These are phyloP conservation scores for Cavenderia fasciculata DNA, from an alignment of 78 protist species.

Conservation along the genomic window DNA sequence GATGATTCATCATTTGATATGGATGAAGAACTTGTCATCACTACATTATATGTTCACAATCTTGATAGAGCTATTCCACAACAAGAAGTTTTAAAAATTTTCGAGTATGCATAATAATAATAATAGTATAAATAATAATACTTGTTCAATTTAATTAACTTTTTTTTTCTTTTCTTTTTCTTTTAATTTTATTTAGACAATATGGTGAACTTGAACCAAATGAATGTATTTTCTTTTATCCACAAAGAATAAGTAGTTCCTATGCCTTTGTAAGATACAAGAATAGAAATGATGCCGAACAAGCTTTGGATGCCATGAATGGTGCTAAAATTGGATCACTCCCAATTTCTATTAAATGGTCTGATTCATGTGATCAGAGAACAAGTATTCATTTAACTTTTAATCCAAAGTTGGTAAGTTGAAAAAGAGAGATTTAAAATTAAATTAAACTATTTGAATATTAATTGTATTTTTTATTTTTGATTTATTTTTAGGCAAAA, in stretches of 20 bases:
- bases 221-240: slow-evolving; percentile 3
- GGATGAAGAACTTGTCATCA: no score
- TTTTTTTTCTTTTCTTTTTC: no score
- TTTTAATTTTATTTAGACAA: no score
- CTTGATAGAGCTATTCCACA: background rate
- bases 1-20: no score
- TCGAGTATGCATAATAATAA: no score
- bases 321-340: background rate
- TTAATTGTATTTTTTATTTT: background rate
- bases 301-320: background rate
- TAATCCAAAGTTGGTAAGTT: background rate
- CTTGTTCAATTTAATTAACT: no score
- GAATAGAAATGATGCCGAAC: background rate
- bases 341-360: background rate
- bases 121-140: no score
- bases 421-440: no score
- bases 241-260: no score
- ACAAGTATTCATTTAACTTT: slow-evolving; percentile 1
- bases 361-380: background rate
- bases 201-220: background rate
- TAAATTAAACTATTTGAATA: no score
- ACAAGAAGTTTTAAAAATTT: background rate
- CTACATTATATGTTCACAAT: background rate
- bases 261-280: background rate
- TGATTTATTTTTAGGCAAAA: background rate